phyloP scores from a whole-genome alignment of 306 rosid genomes.

The Myrica gale region DNA sequence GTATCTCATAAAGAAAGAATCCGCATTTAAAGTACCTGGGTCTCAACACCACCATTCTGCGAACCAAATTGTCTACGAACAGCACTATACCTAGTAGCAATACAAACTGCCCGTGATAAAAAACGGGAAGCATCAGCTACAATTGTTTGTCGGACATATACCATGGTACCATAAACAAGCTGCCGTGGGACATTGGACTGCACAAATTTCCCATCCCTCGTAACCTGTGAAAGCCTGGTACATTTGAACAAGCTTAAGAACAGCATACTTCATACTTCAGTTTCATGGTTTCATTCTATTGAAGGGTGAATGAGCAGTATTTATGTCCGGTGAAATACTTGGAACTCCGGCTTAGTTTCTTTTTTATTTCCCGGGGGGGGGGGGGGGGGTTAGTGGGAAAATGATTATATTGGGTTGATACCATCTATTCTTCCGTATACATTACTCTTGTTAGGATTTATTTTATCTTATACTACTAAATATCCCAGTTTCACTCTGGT shows the following conservation, averaged over 20 bases:
- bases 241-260: slow-evolving; percentile 31
- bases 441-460: no score
- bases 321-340: background rate
- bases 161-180: slow-evolving; percentile 93
- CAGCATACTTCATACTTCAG: background rate
- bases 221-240: slow-evolving; percentile 82
- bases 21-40: slow-evolving; percentile 51
- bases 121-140: slow-evolving; percentile 87
- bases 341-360: background rate
- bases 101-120: slow-evolving; percentile 91
- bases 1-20: slow-evolving; percentile 6
- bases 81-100: slow-evolving; percentile 96
- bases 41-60: slow-evolving; percentile 64
- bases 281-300: background rate
- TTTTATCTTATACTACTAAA: no score
- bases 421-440: no score
- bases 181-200: slow-evolving; percentile 87
- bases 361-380: no score
- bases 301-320: background rate
- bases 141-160: slow-evolving; percentile 75
- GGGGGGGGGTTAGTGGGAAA: no score
- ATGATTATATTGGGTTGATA: no score
- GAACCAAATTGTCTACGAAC: slow-evolving; percentile 95
- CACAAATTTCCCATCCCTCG: slow-evolving; percentile 83
- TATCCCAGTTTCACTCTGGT: background rate